These are phyloP conservation scores for Ceratocystis alfenasii DNA, from an alignment of 2,329 filamentous ascomycete genomes.

Conservation along the genomic window DNA sequence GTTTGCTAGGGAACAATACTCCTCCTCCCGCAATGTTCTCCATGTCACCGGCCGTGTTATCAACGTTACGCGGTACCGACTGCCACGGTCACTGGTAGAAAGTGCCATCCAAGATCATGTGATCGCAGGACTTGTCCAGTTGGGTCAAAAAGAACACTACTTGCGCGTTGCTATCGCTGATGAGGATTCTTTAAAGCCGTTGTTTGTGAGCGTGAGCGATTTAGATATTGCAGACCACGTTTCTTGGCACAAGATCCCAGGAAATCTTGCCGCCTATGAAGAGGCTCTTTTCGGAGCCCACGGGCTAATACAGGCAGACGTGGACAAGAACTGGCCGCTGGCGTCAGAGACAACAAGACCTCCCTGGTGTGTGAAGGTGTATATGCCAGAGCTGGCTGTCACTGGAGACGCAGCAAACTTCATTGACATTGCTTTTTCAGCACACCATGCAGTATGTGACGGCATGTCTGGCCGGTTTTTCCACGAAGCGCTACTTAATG, in stretches of 20 bases:
- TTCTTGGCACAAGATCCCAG: slow-evolving; percentile 28
- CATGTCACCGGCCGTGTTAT: slow-evolving; percentile 38
- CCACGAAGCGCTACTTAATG: slow-evolving; percentile 36
- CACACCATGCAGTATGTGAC: slow-evolving; percentile 43
- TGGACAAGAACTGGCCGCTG: slow-evolving; percentile 31
- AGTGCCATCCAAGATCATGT: neutral
- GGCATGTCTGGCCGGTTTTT: slow-evolving; percentile 39
- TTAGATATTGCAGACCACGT: slow-evolving; percentile 37
- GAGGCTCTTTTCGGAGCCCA: slow-evolving; percentile 25
- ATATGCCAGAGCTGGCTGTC: slow-evolving; percentile 24
- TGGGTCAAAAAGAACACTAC: slow-evolving; percentile 26
- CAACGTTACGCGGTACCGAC: slow-evolving; percentile 35
- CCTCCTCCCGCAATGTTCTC: slow-evolving; percentile 36
- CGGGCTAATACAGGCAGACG: slow-evolving; percentile 25
- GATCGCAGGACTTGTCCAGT: neutral
- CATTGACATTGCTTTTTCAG: slow-evolving; percentile 37
- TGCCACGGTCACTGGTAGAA: neutral
- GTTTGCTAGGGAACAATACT: slow-evolving; percentile 34
- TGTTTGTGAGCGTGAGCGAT: slow-evolving; percentile 34
- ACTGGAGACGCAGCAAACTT: slow-evolving; percentile 14
- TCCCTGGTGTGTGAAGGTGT: slow-evolving; percentile 38
- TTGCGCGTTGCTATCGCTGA: slow-evolving; percentile 39
- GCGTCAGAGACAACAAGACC: slow-evolving; percentile 31
- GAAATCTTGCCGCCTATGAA: slow-evolving; percentile 25
- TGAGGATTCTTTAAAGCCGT: slow-evolving; percentile 34